Base-by-base conservation (phyloP, 108 stramenopile genomes). In the Skeletonema costatum region DNA sequence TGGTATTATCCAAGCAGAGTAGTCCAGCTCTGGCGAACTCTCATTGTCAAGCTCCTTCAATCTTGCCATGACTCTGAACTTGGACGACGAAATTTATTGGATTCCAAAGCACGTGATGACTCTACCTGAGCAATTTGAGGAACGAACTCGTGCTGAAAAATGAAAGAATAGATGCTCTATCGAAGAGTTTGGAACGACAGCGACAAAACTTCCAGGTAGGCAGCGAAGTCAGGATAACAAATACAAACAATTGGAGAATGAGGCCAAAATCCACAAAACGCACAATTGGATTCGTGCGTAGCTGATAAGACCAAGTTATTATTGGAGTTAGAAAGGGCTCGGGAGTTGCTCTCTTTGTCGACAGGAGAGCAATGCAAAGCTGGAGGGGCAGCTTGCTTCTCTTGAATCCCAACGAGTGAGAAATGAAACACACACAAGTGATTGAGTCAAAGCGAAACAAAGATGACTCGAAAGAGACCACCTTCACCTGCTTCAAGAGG, bases 1-100 rank as follows among this genome's bases (percentile, higher is more conserved):
- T 82, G 48, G 74, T 92, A 21, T 19, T 93, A 32, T 81, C 70
- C 6, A 79, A 80, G 63, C 70, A 91, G 36, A 73, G 71, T 5
- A 68, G 75, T 19, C 77, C 85, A 8, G 80, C 86, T 36, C 64
- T 91, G 11, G 11, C 70, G 90, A 50, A 88, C 86, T 48, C 66
- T 92, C 21, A 60, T 96, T 25, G 67, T 83, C 64, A 84, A 86
- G 35, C 58, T 87, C 14, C 72, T 93, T 32, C 83, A 88, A 17
- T 85, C 75, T 44, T 68, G 73, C 53, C 83, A 85, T 53, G 44
- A 78, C 17, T 76, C 88, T 36, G 88, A 70, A 70, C 71, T 74
- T 35, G 70, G 75, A 19, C 71, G 81, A 16, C 77, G 78, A 31
- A 60, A 14, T 12, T 25, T 56, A 32, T 39, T 62, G 25, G 59